phyloP scores from a whole-genome alignment of 139 green algal species.

The Chlorella sp. region DNA sequence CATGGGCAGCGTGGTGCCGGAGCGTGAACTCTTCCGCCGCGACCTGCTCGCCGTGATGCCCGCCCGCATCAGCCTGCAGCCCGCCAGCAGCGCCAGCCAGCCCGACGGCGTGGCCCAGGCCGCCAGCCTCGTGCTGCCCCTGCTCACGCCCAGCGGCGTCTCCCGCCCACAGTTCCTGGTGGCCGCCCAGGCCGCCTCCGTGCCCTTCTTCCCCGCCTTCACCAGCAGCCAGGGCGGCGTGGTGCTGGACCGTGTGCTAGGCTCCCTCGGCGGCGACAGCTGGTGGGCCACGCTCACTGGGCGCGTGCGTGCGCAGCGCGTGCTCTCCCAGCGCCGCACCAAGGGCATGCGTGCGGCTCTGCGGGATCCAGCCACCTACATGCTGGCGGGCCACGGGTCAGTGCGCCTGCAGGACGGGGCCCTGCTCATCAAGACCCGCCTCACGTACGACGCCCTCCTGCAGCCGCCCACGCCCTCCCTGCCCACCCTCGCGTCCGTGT shows the following conservation, averaged over 20 bases:
- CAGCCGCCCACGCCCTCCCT: too few species aligned
- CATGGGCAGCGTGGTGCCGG: neutral
- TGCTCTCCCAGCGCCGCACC: neutral
- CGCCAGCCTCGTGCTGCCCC: neutral
- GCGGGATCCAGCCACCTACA: neutral
- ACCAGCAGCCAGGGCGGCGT: neutral
- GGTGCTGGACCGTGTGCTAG: neutral
- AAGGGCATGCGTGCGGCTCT: neutral
- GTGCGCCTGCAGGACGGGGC: neutral
- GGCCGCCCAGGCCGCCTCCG: neutral
- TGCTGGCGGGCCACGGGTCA: neutral
- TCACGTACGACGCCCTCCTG: neutral
- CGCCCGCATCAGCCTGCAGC: neutral
- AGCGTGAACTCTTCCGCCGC: neutral
- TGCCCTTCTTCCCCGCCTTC: neutral
- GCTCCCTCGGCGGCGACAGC: neutral
- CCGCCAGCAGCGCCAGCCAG: neutral
- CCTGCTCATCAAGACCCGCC: neutral
- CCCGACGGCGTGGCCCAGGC: neutral
- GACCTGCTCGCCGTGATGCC: neutral
- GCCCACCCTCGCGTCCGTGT: too few species aligned
- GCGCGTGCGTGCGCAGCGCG: neutral
- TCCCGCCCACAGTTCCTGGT: neutral
- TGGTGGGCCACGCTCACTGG: neutral
- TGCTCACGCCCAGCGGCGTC: neutral